Percentiles rank a stretch among this genome's conserved stretches.
phyloP scores from a whole-genome alignment of 495 filamentous ascomycete genomes.

The Xylaria longipes region DNA sequence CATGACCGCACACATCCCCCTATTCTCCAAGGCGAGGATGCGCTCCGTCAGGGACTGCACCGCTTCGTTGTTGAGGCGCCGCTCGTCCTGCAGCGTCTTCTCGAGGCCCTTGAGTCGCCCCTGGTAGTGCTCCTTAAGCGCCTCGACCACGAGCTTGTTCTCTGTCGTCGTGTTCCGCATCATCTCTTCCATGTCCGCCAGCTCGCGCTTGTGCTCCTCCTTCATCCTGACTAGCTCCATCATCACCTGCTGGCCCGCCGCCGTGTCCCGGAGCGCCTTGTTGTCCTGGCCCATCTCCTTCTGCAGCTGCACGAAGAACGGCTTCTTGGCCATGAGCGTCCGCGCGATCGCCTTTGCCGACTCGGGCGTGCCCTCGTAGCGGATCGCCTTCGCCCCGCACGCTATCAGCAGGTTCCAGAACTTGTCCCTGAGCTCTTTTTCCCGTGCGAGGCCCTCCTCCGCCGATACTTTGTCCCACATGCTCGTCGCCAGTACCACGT shows the following conservation, averaged over 20 bases:
- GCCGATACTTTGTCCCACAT: slow-evolving; percentile 48
- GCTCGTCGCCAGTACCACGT: slow-evolving; percentile 52
- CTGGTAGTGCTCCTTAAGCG: slow-evolving; percentile 32
- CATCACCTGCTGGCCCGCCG: slow-evolving; percentile 43
- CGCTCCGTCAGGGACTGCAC: slow-evolving; percentile 25
- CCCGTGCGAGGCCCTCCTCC: slow-evolving; percentile 40
- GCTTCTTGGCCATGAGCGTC: slow-evolving; percentile 30
- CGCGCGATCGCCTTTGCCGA: slow-evolving; percentile 40
- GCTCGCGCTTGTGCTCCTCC: slow-evolving; percentile 36
- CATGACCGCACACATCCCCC: slow-evolving; percentile 29
- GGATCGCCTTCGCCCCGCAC: slow-evolving; percentile 35
- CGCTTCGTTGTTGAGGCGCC: slow-evolving; percentile 28
- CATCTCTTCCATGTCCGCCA: slow-evolving; percentile 35
- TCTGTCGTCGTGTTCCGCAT: slow-evolving; percentile 35
- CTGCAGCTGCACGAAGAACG: slow-evolving; percentile 45
- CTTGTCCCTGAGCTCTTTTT: slow-evolving; percentile 45
- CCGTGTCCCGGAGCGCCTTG: slow-evolving; percentile 42
- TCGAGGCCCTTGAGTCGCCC: slow-evolving; percentile 28
- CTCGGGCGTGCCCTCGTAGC: slow-evolving; percentile 35
- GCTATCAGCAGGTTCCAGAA: slow-evolving; percentile 51
- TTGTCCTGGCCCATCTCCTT: slow-evolving; percentile 45
- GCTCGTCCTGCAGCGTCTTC: slow-evolving; percentile 27
- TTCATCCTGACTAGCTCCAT: slow-evolving; percentile 35
- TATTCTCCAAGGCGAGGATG: slow-evolving; percentile 23
- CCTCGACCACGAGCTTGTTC: slow-evolving; percentile 34